These are phyloP conservation scores for Leishmania tropica DNA, from an alignment of 208 protist species.

Conservation along the genomic window DNA sequence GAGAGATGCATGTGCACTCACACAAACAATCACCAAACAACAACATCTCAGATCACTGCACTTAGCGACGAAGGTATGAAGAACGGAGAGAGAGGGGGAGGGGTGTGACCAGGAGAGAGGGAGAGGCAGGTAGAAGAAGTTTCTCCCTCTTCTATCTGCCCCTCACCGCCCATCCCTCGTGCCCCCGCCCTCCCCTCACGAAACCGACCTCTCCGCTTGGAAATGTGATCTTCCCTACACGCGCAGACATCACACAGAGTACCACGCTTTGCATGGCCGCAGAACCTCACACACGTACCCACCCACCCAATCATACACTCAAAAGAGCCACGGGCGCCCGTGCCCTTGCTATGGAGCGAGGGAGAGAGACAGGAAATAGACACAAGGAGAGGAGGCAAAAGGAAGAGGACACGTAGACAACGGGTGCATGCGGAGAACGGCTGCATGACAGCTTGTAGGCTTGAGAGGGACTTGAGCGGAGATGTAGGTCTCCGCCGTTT, in stretches of 20 bases:
- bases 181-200: background rate
- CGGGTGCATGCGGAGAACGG: background rate
- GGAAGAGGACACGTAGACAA: background rate
- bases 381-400: background rate
- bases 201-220: slow-evolving; percentile 33
- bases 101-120: background rate
- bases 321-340: background rate
- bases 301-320: background rate
- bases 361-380: background rate
- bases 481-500: background rate
- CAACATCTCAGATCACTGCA: slow-evolving; percentile 38
- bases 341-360: background rate
- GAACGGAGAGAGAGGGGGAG: background rate
- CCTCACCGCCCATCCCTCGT: background rate
- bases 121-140: background rate
- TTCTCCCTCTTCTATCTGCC: background rate
- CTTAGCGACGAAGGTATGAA: slow-evolving; percentile 34
- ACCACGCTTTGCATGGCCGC: background rate
- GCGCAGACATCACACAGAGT: background rate
- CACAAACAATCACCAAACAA: background rate
- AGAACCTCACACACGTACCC: background rate
- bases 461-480: background rate
- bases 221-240: slow-evolving; percentile 33
- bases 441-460: background rate
- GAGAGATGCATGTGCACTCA: slow-evolving; percentile 5